These are phyloP conservation scores for Diaporthe batatas DNA, from an alignment of 2,329 filamentous ascomycete species.

Conservation along the genomic window DNA sequence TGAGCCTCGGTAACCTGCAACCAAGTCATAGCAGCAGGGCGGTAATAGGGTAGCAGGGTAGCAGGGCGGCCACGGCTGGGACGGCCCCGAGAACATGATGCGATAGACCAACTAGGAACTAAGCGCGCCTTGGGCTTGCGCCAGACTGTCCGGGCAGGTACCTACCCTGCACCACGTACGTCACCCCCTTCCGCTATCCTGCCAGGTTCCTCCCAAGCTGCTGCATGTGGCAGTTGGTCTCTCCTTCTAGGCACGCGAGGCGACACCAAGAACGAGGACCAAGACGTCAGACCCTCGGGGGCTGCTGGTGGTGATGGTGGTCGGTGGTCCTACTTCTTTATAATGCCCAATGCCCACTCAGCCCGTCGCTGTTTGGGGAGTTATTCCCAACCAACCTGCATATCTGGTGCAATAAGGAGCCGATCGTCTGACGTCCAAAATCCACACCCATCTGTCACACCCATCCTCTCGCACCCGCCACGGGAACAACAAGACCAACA, in stretches of 20 bases:
- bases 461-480: background rate
- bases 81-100: slow-evolving; percentile 14
- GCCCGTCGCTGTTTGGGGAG: background rate
- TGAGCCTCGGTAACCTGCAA: slow-evolving; percentile 5
- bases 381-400: slow-evolving; percentile 20
- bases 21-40: background rate
- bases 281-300: slow-evolving; percentile 25
- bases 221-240: slow-evolving; percentile 14
- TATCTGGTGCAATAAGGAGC: slow-evolving; percentile 20
- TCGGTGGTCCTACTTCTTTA: slow-evolving; percentile 8
- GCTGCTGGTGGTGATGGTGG: background rate
- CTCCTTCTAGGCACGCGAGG: slow-evolving; percentile 6
- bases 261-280: slow-evolving; percentile 14
- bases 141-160: background rate
- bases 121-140: slow-evolving; percentile 8
- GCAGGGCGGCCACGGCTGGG: background rate
- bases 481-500: background rate
- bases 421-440: background rate
- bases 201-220: background rate
- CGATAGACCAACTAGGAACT: slow-evolving; percentile 9
- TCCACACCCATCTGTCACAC: background rate
- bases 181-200: slow-evolving; percentile 11
- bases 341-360: slow-evolving; percentile 36
- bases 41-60: no score
- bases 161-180: slow-evolving; percentile 32